A percentile compares a stretch with the other conserved stretches of the same genome.
Evolutionary conservation across 2,329 filamentous ascomycete genomes (phyloP).

Genomic region (Rutstroemia sydowiana): DNA sequence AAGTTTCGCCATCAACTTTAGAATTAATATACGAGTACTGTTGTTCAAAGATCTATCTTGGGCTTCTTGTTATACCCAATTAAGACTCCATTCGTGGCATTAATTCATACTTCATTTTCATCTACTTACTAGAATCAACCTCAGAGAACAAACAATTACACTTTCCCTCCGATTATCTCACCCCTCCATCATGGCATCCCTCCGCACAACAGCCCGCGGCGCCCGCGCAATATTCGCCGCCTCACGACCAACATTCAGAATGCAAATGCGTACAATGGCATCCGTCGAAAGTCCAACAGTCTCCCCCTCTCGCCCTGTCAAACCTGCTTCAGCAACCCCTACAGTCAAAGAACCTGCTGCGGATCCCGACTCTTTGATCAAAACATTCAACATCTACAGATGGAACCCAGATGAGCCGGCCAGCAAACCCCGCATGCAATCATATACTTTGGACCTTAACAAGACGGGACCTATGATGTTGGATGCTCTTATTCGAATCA

Average conservation of each 20-base stretch:
- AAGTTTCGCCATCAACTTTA: slow-evolving; percentile 10
- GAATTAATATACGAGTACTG: background rate
- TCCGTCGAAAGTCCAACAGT: slow-evolving; percentile 5
- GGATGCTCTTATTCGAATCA: slow-evolving; percentile 93
- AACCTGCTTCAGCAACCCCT: slow-evolving; percentile 17
- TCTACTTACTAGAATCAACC: background rate
- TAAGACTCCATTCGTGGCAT: background rate
- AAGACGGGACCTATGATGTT: slow-evolving; percentile 99
- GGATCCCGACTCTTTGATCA: slow-evolving; percentile 61
- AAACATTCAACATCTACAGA: slow-evolving; percentile 97
- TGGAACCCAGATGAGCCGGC: slow-evolving; percentile 93
- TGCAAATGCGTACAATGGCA: slow-evolving; percentile 14
- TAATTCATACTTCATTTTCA: background rate
- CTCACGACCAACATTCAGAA: slow-evolving; percentile 10
- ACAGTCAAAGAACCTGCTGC: slow-evolving; percentile 39
- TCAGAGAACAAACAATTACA: background rate
- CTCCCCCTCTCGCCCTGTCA: slow-evolving; percentile 16
- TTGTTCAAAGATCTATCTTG: background rate
- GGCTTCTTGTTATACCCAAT: background rate
- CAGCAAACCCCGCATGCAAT: slow-evolving; percentile 93
- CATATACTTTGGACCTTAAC: slow-evolving; percentile 91
- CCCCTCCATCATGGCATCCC: slow-evolving; percentile 11
- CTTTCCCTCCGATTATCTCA: background rate
- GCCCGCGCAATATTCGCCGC: slow-evolving; percentile 11
- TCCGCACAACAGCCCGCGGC: slow-evolving; percentile 12